Percentiles rank a stretch among this genome's conserved stretches.
Conservation (phyloP, 441 rosid species). For the Gossypium trilobum region DNA sequence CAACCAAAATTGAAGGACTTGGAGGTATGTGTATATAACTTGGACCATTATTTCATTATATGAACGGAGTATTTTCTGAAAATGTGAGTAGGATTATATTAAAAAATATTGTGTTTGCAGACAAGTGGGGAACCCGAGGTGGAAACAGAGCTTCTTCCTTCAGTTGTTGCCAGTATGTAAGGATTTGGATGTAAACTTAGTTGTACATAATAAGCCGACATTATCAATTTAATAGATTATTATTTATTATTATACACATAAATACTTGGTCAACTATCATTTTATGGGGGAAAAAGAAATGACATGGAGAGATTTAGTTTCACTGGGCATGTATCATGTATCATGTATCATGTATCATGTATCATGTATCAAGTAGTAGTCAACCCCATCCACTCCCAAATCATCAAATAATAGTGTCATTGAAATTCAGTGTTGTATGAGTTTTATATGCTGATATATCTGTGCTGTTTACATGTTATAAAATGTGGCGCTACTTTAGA, state of each 20-base stretch:
- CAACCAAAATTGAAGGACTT: conserved; percentile 33
- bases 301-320: not conserved
- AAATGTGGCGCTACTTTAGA: too few species aligned
- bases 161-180: conserved; percentile 79
- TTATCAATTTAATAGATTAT: not conserved
- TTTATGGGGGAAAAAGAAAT: too few species aligned
- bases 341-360: too few species aligned
- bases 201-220: conserved; percentile 37
- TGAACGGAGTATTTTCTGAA: too few species aligned
- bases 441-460: too few species aligned
- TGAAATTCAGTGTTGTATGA: too few species aligned
- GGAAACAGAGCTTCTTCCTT: conserved; percentile 55
- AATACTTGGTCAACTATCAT: too few species aligned
- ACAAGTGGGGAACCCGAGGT: conserved; percentile 38
- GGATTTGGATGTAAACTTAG: conserved; percentile 22
- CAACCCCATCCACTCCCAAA: too few species aligned
- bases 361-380: too few species aligned
- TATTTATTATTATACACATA: too few species aligned
- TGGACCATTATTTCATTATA: not conserved
- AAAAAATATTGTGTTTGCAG: conserved; percentile 29
- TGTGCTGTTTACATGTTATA: too few species aligned
- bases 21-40: conserved; percentile 27
- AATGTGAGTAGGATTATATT: not conserved
- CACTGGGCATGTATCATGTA: not conserved
- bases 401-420: too few species aligned